Percentiles rank a stretch among this genome's conserved stretches.
phyloP scores from a whole-genome alignment of 306 rosid genomes.

The Vigna unguiculata region DNA sequence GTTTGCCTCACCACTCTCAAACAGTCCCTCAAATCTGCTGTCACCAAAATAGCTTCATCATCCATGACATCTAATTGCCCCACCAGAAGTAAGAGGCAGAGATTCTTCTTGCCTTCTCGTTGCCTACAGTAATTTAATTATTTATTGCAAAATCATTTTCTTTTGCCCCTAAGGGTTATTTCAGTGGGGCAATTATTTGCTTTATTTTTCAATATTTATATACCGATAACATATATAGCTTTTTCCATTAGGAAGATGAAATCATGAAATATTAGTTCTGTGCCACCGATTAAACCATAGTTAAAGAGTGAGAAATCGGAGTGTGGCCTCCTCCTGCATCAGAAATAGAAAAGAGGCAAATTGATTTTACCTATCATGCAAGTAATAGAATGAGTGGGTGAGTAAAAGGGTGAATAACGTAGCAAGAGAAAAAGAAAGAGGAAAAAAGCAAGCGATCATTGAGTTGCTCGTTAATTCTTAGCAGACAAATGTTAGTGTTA shows the following conservation, averaged over 20 bases:
- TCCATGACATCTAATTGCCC: constrained; percentile 62
- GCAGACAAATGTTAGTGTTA: constrained; percentile 16
- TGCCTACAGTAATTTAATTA: constrained; percentile 42
- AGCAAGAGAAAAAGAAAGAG: not conserved
- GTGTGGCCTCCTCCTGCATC: constrained; percentile 31
- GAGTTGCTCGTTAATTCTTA: not conserved
- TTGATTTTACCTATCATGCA: not conserved
- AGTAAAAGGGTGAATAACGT: not conserved
- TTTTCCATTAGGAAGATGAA: constrained; percentile 32
- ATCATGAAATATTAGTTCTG: constrained; percentile 32
- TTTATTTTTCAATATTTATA: constrained; percentile 34
- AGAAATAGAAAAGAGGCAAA: not conserved
- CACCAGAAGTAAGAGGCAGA: constrained; percentile 91
- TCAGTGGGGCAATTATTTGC: constrained; percentile 37
- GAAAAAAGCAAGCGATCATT: not conserved
- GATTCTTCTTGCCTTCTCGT: constrained; percentile 88
- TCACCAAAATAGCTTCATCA: constrained; percentile 66
- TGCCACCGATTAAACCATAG: constrained; percentile 40
- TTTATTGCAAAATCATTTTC: not conserved
- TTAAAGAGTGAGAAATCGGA: constrained; percentile 32
- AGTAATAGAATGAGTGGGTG: not conserved
- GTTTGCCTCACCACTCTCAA: constrained; percentile 72
- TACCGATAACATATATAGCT: constrained; percentile 4
- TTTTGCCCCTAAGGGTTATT: constrained; percentile 21
- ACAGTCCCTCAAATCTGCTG: constrained; percentile 75